Base-by-base conservation (phyloP, 73 alveolate genomes). In the Paramecium biaurelia region DNA sequence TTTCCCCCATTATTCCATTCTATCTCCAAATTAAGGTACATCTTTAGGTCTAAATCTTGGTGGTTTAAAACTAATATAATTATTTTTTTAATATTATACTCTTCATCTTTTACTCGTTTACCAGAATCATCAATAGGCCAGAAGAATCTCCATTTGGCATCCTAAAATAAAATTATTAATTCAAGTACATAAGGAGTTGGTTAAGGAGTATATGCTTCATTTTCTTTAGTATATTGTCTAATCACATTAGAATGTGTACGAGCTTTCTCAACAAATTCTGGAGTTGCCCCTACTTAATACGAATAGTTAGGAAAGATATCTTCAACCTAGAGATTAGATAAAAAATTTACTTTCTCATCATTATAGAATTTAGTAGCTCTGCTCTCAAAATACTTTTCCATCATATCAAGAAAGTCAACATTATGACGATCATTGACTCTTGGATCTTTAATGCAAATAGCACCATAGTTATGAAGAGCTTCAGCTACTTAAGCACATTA, bases 71-170 rank as follows among this genome's bases (percentile, higher is more conserved):
- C 85, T 67, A 57, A 20, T 15, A 10, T 49, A 5, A 20, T n/a
- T n/a, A n/a, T n/a, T n/a, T n/a, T n/a, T n/a, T n/a, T n/a, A n/a
- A n/a, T n/a, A n/a, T n/a, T n/a, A n/a, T n/a, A n/a, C 86, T 92
- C 94, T 38, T 67, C 93, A 30, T 95, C 97, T 38, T 86, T 86
- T 9, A 43, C 34, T 93, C 85, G 74, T 56, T 74, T 93, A 2
- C 92, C 76, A 3, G 95, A 56, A 26, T 76, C 96, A 41, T 96
- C 98, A 57, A 96, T 97, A 41, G 96, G 94, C 98, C 98, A 96
- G 96, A 96, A 96, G 95, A 88, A 97, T 88, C 99, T 92, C 98
- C 99, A 96, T 85, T 96, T 96, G 93, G 98, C 99, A 89, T 96
- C 99, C 84, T 63, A 23, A 20, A 47, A 85, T 9, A 88, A 56